A percentile compares a stretch with the other conserved stretches of the same genome.
These are phyloP conservation scores for Funneliformis caledonium DNA, from an alignment of 371 early-diverging fungal genomes.

Conservation along the genomic window DNA sequence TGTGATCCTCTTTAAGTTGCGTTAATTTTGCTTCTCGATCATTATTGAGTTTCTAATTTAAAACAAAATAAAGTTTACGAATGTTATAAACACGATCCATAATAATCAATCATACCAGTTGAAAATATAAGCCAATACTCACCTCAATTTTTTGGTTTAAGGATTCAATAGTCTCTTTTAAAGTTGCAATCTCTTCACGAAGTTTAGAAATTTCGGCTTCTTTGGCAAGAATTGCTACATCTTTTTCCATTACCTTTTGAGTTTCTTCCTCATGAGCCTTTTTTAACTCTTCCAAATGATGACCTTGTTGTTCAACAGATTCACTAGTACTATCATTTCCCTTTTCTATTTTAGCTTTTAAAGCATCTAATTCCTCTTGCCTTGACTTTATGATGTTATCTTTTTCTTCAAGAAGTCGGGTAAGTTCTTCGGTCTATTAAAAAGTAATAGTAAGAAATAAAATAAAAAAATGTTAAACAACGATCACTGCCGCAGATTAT, in stretches of 20 bases:
- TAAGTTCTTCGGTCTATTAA: conserved; percentile 34
- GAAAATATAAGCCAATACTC: not conserved
- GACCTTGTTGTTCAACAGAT: not conserved
- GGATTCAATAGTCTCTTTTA: not conserved
- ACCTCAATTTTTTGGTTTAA: conserved; percentile 5
- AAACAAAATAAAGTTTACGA: not conserved
- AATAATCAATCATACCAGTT: not conserved
- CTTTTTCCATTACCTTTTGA: conserved; percentile 23
- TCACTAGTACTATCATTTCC: not conserved
- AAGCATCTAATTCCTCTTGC: conserved; percentile 24
- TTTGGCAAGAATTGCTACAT: conserved; percentile 29
- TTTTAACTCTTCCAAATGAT: conserved; percentile 25
- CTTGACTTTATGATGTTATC: conserved; percentile 17
- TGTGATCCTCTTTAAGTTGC: conserved; percentile 1
- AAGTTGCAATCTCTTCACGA: conserved; percentile 8
- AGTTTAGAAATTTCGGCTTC: conserved; percentile 22
- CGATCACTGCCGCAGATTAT: not conserved
- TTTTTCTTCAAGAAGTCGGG: conserved; percentile 29
- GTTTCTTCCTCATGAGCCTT: conserved; percentile 35
- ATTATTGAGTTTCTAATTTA: not conserved
- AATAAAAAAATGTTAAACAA: not conserved
- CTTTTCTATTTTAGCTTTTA: conserved; percentile 25
- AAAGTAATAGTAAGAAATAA: too few species aligned
- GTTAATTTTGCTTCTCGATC: not conserved
- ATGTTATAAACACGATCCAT: not conserved